Conservation (phyloP, 768 basidiomycete species). For the Hygrocybe coccinea region DNA sequence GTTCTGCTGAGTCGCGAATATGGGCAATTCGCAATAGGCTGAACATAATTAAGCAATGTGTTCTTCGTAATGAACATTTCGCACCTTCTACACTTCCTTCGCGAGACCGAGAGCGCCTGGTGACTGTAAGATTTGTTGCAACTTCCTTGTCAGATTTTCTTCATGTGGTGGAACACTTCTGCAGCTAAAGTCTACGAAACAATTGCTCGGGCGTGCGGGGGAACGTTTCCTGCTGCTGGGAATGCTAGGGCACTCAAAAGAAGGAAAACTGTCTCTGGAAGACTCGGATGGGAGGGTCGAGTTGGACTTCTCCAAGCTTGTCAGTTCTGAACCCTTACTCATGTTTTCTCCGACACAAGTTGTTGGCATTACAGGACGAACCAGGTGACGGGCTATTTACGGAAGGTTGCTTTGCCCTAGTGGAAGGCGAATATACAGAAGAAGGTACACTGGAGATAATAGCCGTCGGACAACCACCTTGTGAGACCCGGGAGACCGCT, state of each 20-base stretch:
- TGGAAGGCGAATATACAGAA: constrained; percentile 95
- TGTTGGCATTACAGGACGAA: constrained; percentile 50
- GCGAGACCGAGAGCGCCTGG: constrained; percentile 77
- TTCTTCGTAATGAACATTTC: constrained; percentile 95
- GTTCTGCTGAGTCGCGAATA: constrained; percentile 78
- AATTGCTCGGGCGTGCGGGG: constrained; percentile 84
- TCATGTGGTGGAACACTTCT: background rate
- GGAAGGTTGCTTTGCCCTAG: constrained; percentile 90
- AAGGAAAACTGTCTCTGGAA: constrained; percentile 87
- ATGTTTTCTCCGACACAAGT: constrained; percentile 6
- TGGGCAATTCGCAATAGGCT: constrained; percentile 77
- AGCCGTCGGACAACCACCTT: constrained; percentile 96
- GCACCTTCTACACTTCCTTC: constrained; percentile 92
- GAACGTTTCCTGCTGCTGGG: constrained; percentile 90
- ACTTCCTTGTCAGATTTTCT: background rate
- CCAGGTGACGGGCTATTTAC: constrained; percentile 96
- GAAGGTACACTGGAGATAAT: constrained; percentile 84
- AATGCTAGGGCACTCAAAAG: constrained; percentile 84
- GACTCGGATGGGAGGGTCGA: constrained; percentile 89
- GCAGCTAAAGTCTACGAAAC: constrained; percentile 92
- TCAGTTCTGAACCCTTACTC: constrained; percentile 34
- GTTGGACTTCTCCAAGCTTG: constrained; percentile 83
- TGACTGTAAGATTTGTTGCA: constrained; percentile 57
- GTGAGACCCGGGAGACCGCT: constrained; percentile 80
- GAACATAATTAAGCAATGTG: constrained; percentile 87